Conservation (phyloP, 179 eudicot genomes). For the Vitellaria paradoxa region DNA sequence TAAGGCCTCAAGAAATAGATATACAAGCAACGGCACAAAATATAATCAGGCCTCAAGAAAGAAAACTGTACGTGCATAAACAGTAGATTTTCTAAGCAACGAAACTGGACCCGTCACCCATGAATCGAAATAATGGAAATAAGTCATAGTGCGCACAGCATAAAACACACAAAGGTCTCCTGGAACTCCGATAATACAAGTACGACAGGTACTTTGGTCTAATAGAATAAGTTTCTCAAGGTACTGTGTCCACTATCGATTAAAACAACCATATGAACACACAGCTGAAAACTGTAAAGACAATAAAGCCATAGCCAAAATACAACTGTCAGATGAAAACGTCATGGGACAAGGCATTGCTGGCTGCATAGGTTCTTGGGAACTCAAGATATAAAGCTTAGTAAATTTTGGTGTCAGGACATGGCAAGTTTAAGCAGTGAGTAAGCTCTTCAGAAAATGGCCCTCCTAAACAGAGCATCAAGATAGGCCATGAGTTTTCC, state of each 20-base stretch:
- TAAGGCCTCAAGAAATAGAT: not conserved
- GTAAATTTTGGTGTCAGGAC: constrained; percentile 62
- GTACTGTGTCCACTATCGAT: not conserved
- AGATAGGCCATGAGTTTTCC: constrained; percentile 73
- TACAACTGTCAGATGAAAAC: constrained; percentile 22
- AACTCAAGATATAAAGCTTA: constrained; percentile 57
- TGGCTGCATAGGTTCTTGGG: constrained; percentile 61
- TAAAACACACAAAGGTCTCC: not conserved
- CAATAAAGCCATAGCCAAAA: constrained; percentile 6
- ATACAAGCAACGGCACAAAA: not conserved
- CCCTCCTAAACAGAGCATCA: constrained; percentile 75
- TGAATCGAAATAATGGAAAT: no score
- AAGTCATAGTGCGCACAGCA: not conserved
- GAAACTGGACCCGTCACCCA: not conserved
- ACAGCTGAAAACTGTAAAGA: constrained; percentile 1
- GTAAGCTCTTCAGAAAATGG: constrained; percentile 62
- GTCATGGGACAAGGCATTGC: constrained; percentile 41
- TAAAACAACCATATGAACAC: not conserved
- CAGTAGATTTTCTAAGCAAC: not conserved
- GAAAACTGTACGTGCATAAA: not conserved
- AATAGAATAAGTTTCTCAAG: not conserved
- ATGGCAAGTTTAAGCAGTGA: constrained; percentile 62
- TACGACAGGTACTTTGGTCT: not conserved
- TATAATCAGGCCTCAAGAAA: not conserved
- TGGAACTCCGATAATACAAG: not conserved